Base-by-base conservation (phyloP, 2,329 filamentous ascomycete genomes). In the Alternaria viburni region DNA sequence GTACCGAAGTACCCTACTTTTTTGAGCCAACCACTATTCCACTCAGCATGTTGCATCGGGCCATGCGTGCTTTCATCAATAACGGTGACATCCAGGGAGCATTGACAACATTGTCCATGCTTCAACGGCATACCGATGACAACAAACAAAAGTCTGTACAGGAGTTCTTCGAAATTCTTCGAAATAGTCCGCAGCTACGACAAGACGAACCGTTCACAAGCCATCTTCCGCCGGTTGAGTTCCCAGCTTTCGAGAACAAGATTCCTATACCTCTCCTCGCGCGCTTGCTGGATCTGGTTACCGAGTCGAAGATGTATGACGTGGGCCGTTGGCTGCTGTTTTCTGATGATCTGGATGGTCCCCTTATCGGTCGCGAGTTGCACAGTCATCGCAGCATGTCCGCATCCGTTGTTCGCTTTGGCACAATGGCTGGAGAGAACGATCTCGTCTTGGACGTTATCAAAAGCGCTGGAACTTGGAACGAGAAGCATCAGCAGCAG, bases 281-380 rank as follows among this genome's bases (percentile, higher is more conserved):
- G 3, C 79, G 80, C 21, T 74, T 89, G 23, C 77, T 89, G 21
- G 84, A 87, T 62, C 68, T 88, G 26, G 78, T 82, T 21, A 85
- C 82, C 0, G 78, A 82, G 19, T 78, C 82, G 13, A 80, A 81
- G 54, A 74, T 81, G 8, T 85, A 81, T 62, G 81, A 83, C 15
- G 79, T 89, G 57, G 86, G 84, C 5, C 79, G 82, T 30, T 87
- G 84, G 83, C 75, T 89, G 12, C 75, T 89, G 1, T 82, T 83
- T 58, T 83, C 83, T 1, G 69, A 81, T 10, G 86, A 87, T 65
- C 66, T 86, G 13, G 86, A 88, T 67, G 86, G 85, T 0, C 85
- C 86, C n/a, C 64, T 85, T 3, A 86, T 89, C 23, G 76, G 81
- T 21, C 68, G 72, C 12, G 70, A 72, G 19, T 66, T 82, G 25